These are phyloP conservation scores for Inonotus hispidus DNA, from an alignment of 1,284 basidiomycete genomes.

Conservation along the genomic window DNA sequence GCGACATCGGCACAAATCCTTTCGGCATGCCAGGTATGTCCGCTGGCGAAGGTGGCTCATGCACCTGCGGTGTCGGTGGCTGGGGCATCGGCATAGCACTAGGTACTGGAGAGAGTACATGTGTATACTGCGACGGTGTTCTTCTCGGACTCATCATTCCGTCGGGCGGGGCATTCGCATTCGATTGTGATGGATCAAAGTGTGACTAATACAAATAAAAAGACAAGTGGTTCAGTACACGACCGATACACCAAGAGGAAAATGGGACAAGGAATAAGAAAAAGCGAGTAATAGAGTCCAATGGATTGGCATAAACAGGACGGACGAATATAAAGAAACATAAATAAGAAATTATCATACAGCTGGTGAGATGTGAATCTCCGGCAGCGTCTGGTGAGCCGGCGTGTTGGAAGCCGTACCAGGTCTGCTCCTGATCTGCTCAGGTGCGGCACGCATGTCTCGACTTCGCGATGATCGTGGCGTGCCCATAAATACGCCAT, in stretches of 20 bases:
- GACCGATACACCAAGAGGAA: constrained; percentile 1
- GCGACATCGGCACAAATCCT: constrained; percentile 6
- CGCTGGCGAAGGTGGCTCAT: constrained; percentile 3
- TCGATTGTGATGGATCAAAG: constrained; percentile 16
- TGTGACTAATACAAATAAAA: constrained; percentile 18
- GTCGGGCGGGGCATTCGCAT: background rate
- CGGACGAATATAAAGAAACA: constrained; percentile 1
- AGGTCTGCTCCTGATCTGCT: constrained; percentile 9
- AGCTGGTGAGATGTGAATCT: constrained; percentile 18
- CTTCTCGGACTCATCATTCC: constrained; percentile 6
- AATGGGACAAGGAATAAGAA: background rate
- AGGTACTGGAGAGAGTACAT: background rate
- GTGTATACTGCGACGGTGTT: background rate
- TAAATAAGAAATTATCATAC: constrained; percentile 16
- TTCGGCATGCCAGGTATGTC: constrained; percentile 5
- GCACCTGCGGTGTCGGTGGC: background rate
- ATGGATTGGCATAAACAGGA: background rate
- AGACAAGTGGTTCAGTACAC: constrained; percentile 14
- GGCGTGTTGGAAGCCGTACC: background rate
- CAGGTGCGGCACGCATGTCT: background rate
- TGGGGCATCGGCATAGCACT: background rate
- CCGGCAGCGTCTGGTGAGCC: constrained; percentile 5
- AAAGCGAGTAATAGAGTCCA: background rate
- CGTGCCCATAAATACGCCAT: background rate
- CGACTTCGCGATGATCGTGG: constrained; percentile 1